Conservation (phyloP, 208 protist genomes). For the Trypanosoma lewisi region DNA sequence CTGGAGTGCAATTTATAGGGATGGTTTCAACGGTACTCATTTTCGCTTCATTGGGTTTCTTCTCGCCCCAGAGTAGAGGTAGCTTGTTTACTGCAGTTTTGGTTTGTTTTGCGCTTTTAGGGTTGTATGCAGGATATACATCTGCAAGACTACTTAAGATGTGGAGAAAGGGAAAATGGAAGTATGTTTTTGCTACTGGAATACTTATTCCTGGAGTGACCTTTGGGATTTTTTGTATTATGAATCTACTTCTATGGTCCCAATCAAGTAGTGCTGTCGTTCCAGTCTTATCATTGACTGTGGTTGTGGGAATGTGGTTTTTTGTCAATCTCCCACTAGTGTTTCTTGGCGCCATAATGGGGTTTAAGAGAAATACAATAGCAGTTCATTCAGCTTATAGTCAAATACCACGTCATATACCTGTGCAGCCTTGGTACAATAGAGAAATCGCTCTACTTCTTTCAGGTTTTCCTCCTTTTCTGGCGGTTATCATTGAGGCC, state of each 20-base stretch:
- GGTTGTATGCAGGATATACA: constrained; percentile 77
- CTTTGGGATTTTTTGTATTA: constrained; percentile 37
- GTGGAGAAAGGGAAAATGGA: constrained; percentile 59
- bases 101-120: constrained; percentile 38
- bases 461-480: constrained; percentile 94
- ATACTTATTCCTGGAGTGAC: constrained; percentile 31
- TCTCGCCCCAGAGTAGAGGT: constrained; percentile 89
- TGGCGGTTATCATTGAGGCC: constrained; percentile 96
- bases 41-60: constrained; percentile 79
- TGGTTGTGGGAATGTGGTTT: constrained; percentile 72
- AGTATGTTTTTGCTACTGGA: constrained; percentile 55
- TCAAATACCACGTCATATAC: constrained; percentile 95
- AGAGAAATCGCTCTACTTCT: constrained; percentile 37
- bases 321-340: constrained; percentile 93
- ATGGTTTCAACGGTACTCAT: constrained; percentile 76
- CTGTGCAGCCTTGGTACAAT: constrained; percentile 65
- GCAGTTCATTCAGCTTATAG: constrained; percentile 83
- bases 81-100: constrained; percentile 75
- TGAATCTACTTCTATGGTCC: constrained; percentile 38
- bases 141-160: constrained; percentile 74
- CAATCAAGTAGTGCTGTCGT: constrained; percentile 28
- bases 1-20: constrained; percentile 88
- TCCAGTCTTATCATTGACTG: constrained; percentile 60
- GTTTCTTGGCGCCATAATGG: constrained; percentile 88
- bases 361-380: constrained; percentile 74